Base-by-base conservation (phyloP, 768 basidiomycete genomes). In the Royoungia palumana region DNA sequence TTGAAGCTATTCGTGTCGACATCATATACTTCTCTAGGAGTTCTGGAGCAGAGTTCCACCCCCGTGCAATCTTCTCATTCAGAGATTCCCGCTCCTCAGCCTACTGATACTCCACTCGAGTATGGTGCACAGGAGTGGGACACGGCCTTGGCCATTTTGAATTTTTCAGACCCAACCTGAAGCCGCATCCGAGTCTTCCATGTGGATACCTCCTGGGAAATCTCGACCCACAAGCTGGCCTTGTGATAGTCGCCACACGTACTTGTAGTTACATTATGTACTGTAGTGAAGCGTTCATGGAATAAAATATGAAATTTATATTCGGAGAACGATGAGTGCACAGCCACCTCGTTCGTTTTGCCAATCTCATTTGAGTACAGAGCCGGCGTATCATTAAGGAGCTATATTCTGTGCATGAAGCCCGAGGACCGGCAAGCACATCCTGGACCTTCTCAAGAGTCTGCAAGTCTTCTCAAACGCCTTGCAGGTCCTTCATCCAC, bases 401-500 rank as follows among this genome's bases (percentile, higher is more conserved):
- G 19, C 17, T 41, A 30, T 9, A 21, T 21, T 28, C 30, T 49
- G 41, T 49, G 49, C 38, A 66, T 64, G 64, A 46, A 54, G 48
- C 28, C 61, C 34, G 52, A 58, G 27, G 32, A 16, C 24, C 62
- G 55, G 22, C 52, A 57, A n/a, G 17, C 43, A 43, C 59, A 55
- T 27, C 68, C 66, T 13, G 57, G 68, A 43, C 54, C 68, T 10
- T 84, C 85, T 47, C 84, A 83, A 66, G 79, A 83, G 57, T 73
- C 83, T 8, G 77, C 78, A 35, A 89, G 83, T 64, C 79, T 93
- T 34, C 71, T 91, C 22, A 82, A 79, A 52, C 81, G 89, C 38
- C 79, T 95, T 36, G 93, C 92, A 13, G 93, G 93, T 16, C 89
- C 90, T 11, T 93, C 89, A 4, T 87, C 87, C 5, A 85, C 80